Conservation (phyloP, 441 rosid species). For the Gossypium lobatum region DNA sequence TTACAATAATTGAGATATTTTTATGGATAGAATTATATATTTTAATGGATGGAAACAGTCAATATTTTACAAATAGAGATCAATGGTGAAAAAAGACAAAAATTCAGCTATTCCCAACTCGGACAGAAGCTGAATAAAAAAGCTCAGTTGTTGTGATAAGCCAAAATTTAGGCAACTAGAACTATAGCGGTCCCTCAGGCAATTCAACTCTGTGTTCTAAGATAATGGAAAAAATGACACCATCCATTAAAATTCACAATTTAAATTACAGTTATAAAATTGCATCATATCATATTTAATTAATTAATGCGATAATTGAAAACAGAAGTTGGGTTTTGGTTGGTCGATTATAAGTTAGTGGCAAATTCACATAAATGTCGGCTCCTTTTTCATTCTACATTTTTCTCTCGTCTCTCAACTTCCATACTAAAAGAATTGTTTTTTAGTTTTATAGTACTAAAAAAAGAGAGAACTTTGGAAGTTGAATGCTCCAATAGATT, state of each 20-base stretch:
- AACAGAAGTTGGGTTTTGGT: neutral
- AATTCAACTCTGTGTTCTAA: neutral
- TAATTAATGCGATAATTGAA: neutral
- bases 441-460: neutral
- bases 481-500: neutral
- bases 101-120: neutral
- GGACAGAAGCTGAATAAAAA: neutral
- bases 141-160: neutral
- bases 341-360: constrained; percentile 5
- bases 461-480: constrained; percentile 9
- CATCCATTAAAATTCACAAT: constrained; percentile 1
- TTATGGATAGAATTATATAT: too few species aligned
- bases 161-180: neutral
- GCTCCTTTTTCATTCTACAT: neutral
- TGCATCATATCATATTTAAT: too few species aligned
- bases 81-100: too few species aligned
- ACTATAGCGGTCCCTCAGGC: constrained; percentile 1
- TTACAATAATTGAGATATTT: too few species aligned
- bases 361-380: neutral
- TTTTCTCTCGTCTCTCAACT: neutral
- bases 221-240: neutral
- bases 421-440: neutral
- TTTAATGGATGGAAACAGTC: too few species aligned
- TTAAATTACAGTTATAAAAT: too few species aligned
- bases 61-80: too few species aligned